Base-by-base conservation (phyloP, 192 early-diverging fungal species). In the Backusella tuberculispora region DNA sequence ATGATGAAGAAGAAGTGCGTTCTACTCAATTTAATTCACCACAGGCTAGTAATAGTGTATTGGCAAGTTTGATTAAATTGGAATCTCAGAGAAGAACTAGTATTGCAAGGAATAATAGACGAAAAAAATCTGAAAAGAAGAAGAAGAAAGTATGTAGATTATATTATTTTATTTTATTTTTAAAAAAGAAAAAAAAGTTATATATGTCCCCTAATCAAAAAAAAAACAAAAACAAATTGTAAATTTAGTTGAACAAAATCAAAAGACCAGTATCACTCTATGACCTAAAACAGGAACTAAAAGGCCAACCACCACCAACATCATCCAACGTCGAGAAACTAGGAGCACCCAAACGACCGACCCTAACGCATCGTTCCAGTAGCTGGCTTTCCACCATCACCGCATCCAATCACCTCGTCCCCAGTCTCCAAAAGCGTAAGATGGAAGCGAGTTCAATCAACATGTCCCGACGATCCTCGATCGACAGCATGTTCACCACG, bases 21-120 rank as follows among this genome's bases (percentile, higher is more conserved):
- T 34, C 29, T 34, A 34, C 0, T 34, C 2, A 1, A 34, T 34
- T 34, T 34, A 34, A 2, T 34, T 2, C 29, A 34, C 29, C 29
- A 34, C 29, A 34, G 29, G 29, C 29, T 2, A 69, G 71, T 26
- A 74, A 65, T 8, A 73, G 78, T 69, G 78, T 80, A 5, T 53
- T 80, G 19, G 46, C 78, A 15, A 42, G 53, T 6, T 38, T 80
- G 8, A 75, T 80, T 70, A 80, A 80, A 42, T 66, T 80, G n/a
- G 78, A 80, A 44, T 56, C 78, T n/a, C 74, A 60, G 53, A 19
- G 21, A 60, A 6, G n/a, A 26, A 26, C 72, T 68, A 67, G 74
- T 15, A 47, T 67, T n/a, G 67, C 60, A 15, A 15, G 19, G 10
- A 9, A 40, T 19, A 66, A 68, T 17, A 40, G 53, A 65, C 41